These are phyloP conservation scores for Posidonia oceanica DNA, from an alignment of 116 monocot species.

Conservation along the genomic window DNA sequence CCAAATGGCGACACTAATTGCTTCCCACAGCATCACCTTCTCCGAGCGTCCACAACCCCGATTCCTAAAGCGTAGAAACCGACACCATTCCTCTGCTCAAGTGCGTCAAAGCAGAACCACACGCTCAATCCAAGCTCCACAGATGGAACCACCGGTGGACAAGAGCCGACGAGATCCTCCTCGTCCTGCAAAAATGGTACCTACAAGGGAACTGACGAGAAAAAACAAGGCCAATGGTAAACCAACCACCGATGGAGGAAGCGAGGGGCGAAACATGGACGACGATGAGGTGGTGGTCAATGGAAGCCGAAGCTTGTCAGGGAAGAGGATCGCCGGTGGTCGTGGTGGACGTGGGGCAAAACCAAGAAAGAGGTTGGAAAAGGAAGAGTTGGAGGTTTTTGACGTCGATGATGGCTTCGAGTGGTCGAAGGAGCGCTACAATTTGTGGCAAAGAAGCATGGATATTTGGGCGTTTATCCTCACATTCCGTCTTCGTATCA, in stretches of 20 bases:
- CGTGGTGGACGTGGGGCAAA: no score
- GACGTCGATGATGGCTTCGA: constrained; percentile 22
- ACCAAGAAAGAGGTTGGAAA: no score
- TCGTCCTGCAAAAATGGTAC: not conserved
- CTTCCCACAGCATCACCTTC: not conserved
- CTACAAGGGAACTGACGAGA: not conserved
- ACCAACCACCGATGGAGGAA: no score
- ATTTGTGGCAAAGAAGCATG: constrained; percentile 49
- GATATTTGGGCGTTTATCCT: constrained; percentile 86
- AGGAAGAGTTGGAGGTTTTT: constrained; percentile 26
- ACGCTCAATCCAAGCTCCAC: not conserved
- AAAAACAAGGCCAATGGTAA: no score
- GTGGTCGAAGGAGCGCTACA: constrained; percentile 23
- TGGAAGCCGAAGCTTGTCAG: constrained; percentile 29
- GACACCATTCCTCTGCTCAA: not conserved
- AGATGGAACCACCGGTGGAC: not conserved
- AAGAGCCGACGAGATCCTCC: no score
- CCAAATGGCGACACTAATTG: not conserved
- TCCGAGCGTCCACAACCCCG: not conserved
- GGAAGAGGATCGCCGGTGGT: constrained; percentile 13
- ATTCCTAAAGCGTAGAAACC: not conserved
- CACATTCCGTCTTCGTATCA: constrained; percentile 39
- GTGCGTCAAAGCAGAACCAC: not conserved
- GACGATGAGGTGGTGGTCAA: no score
- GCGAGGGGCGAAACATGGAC: no score